Evolutionary conservation across 2,329 filamentous ascomycete genomes (phyloP).

Genomic region (Xylaria sp.): DNA sequence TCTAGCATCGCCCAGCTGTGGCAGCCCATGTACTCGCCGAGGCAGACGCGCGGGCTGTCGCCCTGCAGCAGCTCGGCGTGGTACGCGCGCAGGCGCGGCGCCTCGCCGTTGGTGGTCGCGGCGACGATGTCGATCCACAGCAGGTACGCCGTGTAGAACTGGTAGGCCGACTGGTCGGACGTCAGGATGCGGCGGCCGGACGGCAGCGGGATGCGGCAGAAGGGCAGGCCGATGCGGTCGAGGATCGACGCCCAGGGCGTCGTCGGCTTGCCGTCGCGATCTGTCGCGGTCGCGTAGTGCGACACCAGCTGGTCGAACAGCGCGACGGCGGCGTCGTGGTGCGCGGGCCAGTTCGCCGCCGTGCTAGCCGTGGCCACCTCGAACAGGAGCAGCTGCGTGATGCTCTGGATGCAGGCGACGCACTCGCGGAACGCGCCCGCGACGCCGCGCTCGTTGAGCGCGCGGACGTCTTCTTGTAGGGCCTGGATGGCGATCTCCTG

Average conservation of each 20-base stretch:
- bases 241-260: conserved; percentile 53
- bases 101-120: conserved; percentile 57
- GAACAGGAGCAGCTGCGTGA: conserved; percentile 65
- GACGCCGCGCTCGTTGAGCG: conserved; percentile 48
- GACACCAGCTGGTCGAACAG: conserved; percentile 61
- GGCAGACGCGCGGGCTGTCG: conserved; percentile 52
- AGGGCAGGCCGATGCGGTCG: conserved; percentile 36
- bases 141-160: conserved; percentile 60
- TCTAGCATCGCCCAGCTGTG: conserved; percentile 67
- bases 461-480: conserved; percentile 56
- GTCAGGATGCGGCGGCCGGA: conserved; percentile 54
- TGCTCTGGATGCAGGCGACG: conserved; percentile 60
- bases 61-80: conserved; percentile 54
- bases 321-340: conserved; percentile 61
- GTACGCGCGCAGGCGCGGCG: conserved; percentile 57
- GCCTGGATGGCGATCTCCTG: conserved; percentile 58
- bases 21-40: conserved; percentile 65
- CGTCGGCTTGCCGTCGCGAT: background rate
- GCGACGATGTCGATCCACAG: conserved; percentile 63
- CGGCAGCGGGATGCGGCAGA: conserved; percentile 25
- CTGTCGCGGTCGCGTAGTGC: conserved; percentile 35
- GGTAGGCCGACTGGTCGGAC: conserved; percentile 59
- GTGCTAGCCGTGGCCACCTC: conserved; percentile 58
- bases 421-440: conserved; percentile 50
- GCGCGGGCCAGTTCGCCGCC: conserved; percentile 61